These are phyloP conservation scores for Astrephomene gubernaculifera DNA, from an alignment of 139 green algal genomes.

Conservation along the genomic window DNA sequence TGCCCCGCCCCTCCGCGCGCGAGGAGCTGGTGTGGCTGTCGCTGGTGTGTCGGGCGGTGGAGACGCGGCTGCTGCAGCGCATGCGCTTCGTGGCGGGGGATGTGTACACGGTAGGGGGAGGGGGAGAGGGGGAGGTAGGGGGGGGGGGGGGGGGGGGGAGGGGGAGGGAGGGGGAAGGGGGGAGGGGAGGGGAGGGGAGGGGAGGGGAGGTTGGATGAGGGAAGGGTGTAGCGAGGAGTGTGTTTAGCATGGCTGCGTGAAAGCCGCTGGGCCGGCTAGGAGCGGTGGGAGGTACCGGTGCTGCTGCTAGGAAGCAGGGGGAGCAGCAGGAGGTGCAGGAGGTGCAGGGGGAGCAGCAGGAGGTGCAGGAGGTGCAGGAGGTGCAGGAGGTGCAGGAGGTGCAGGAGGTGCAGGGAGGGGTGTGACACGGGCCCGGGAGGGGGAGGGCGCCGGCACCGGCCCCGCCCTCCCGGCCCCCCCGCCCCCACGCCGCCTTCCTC, in stretches of 20 bases:
- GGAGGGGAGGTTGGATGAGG: background rate
- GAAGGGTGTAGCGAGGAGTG: no score
- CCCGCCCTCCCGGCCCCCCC: background rate
- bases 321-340: background rate
- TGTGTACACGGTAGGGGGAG: slow-evolving; percentile 52
- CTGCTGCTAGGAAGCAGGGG: no score
- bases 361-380: no score
- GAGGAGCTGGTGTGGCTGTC: slow-evolving; percentile 62
- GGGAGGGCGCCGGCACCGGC: no score
- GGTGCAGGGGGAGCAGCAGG: no score
- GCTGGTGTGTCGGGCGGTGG: slow-evolving; percentile 68
- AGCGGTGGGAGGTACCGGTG: no score
- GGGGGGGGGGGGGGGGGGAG: background rate
- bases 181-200: background rate
- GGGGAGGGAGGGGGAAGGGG: background rate
- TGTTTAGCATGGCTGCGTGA: no score
- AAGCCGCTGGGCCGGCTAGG: no score
- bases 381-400: no score
- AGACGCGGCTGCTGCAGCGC: slow-evolving; percentile 78
- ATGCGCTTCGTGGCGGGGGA: slow-evolving; percentile 86
- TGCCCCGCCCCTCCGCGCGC: slow-evolving; percentile 44
- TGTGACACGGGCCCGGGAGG: no score
- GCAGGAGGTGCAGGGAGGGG: no score
- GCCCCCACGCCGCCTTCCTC: background rate
- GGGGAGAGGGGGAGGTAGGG: background rate